Evolutionary conservation across 1,139 yeast genomes (phyloP).

Genomic region (Candida mesenterica): DNA sequence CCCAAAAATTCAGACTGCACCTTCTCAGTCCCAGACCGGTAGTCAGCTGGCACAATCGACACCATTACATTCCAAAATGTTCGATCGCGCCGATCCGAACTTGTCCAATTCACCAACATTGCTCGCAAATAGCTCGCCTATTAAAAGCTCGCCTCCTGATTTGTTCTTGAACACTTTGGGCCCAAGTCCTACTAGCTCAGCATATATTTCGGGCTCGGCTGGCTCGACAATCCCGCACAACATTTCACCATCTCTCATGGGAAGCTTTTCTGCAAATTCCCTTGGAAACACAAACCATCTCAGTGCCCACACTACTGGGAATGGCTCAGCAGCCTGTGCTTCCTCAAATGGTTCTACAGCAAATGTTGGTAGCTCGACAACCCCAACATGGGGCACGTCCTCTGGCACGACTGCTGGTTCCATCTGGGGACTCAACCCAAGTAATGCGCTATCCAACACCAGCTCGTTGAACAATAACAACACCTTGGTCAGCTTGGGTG

Average conservation of each 20-base stretch:
- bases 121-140: conserved; percentile 14
- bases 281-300: conserved; percentile 2
- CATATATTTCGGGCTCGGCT: not conserved
- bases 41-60: conserved; percentile 10
- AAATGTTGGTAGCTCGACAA: conserved; percentile 1
- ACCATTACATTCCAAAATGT: conserved; percentile 18
- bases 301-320: conserved; percentile 10
- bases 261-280: conserved; percentile 3
- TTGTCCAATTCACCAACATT: conserved; percentile 21
- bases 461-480: conserved; percentile 11
- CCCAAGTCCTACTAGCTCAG: not conserved
- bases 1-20: conserved; percentile 13
- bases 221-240: conserved; percentile 3
- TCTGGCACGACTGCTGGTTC: conserved; percentile 9
- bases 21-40: conserved; percentile 2
- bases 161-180: not conserved
- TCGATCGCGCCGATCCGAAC: conserved; percentile 17
- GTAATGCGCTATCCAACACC: conserved; percentile 10
- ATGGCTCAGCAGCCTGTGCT: conserved; percentile 1
- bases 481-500: conserved; percentile 6
- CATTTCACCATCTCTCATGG: conserved; percentile 8
- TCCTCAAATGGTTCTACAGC: conserved; percentile 5
- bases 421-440: conserved; percentile 15
- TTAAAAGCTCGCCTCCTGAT: conserved; percentile 5
- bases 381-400: conserved; percentile 2